phyloP scores from a whole-genome alignment of 352 stramenopile genomes.

The Elongisporangium senticosum region DNA sequence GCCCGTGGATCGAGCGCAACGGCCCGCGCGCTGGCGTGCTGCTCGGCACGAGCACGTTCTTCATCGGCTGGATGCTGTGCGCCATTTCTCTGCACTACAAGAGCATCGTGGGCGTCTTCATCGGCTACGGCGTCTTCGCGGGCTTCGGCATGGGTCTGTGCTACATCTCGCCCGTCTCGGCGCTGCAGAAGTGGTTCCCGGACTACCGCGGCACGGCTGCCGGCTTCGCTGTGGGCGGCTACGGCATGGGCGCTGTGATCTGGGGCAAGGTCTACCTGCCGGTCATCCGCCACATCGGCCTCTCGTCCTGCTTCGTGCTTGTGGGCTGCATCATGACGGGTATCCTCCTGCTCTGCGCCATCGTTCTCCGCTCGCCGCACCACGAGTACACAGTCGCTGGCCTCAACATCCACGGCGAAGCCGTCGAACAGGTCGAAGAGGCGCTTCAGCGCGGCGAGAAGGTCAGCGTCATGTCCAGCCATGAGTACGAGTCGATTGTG shows the following conservation, averaged over 20 bases:
- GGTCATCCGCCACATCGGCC: slow-evolving; percentile 37
- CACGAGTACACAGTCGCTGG: slow-evolving; percentile 36
- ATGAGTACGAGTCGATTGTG: slow-evolving; percentile 42
- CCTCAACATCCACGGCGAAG: slow-evolving; percentile 61
- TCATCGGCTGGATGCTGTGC: slow-evolving; percentile 43
- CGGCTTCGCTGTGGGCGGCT: slow-evolving; percentile 60
- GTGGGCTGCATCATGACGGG: slow-evolving; percentile 36
- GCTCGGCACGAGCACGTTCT: slow-evolving; percentile 42
- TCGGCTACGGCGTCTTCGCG: slow-evolving; percentile 63
- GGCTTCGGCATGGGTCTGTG: slow-evolving; percentile 61
- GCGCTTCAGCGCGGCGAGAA: slow-evolving; percentile 29
- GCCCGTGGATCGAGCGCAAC: slow-evolving; percentile 61
- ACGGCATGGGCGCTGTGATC: slow-evolving; percentile 54
- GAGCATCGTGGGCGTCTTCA: slow-evolving; percentile 43
- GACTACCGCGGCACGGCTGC: slow-evolving; percentile 65
- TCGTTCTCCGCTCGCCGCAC: slow-evolving; percentile 44
- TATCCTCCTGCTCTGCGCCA: slow-evolving; percentile 30
- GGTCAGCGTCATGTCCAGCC: slow-evolving; percentile 29
- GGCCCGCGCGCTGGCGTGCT: slow-evolving; percentile 44
- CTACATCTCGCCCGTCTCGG: slow-evolving; percentile 75
- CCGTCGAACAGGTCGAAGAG: slow-evolving; percentile 27
- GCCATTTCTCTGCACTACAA: slow-evolving; percentile 44
- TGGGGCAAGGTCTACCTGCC: slow-evolving; percentile 65
- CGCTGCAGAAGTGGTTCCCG: slow-evolving; percentile 76
- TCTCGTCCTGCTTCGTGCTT: slow-evolving; percentile 42